phyloP scores from a whole-genome alignment of 495 filamentous ascomycete species.

The Daldinia bambusicola region DNA sequence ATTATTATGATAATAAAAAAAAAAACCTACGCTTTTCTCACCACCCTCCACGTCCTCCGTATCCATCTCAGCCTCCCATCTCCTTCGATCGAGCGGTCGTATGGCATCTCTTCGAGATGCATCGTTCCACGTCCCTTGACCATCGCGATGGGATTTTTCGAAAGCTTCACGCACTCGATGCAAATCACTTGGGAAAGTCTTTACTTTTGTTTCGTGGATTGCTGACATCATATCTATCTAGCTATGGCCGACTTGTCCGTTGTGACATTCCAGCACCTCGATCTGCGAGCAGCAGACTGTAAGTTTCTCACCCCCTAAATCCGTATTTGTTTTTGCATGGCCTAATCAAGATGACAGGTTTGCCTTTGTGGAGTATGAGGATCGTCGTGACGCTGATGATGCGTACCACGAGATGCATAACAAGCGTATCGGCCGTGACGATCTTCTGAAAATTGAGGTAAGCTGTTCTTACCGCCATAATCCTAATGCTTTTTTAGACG shows the following conservation, averaged over 20 bases:
- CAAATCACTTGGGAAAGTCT: slow-evolving; percentile 46
- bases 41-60: slow-evolving; percentile 53
- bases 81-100: slow-evolving; percentile 68
- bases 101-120: slow-evolving; percentile 46
- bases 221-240: slow-evolving; percentile 61
- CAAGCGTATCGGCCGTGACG: slow-evolving; percentile 96
- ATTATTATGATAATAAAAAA: no score
- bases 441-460: slow-evolving; percentile 98
- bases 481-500: background rate
- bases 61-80: slow-evolving; percentile 53
- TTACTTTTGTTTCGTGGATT: slow-evolving; percentile 44
- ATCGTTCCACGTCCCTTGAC: slow-evolving; percentile 50
- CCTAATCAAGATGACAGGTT: slow-evolving; percentile 70
- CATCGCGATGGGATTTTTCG: slow-evolving; percentile 47
- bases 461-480: slow-evolving; percentile 33
- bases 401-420: slow-evolving; percentile 99
- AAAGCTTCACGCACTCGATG: slow-evolving; percentile 45
- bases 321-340: background rate
- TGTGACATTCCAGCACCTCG: slow-evolving; percentile 98
- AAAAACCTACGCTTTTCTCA: slow-evolving; percentile 42
- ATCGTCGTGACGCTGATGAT: slow-evolving; percentile 98
- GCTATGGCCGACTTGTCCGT: slow-evolving; percentile 97
- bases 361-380: slow-evolving; percentile 99
- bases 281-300: slow-evolving; percentile 92
- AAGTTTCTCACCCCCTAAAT: slow-evolving; percentile 59